Evolutionary conservation across 768 basidiomycete species (phyloP), one percentile per base, ranked within the genome.

Genomic region (Chalciporus pseudorubinellus): DNA sequence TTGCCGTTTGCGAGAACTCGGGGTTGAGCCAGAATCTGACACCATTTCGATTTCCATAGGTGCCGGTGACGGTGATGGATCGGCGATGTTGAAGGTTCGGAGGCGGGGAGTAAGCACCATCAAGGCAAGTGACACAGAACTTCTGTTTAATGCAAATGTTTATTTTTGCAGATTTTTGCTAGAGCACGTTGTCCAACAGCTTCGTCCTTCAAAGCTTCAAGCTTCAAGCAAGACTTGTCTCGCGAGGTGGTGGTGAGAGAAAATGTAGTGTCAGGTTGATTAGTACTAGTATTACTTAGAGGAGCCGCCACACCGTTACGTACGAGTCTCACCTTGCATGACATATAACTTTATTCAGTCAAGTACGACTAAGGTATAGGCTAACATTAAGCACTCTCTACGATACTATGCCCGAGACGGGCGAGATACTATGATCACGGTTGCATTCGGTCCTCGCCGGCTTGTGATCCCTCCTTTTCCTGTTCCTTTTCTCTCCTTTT

Each of bases 81-180:
- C 65, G 24, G 53, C 46, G 54, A 63, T 68, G 57, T 69, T 63
- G 57, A 61, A 67, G 16, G 63, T 70, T 58, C 69, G 68, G 55
- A 69, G 67, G 46, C 68, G 68, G 19, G 68, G 68, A 33, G 68
- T 70, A 40, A 71, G 59, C 48, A 71, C 68, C 69, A 69, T 71
- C 58, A 53, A 52, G 54, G 55, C 36, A 48, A 48, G 43, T 52
- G 41, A 47, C 31, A 44, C 56, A 46, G 53, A 14, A 45, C 24
- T 48, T 53, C 57, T 34, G 53, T 46, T 40, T 40, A 45, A 46
- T 42, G 40, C 48, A 50, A 26, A 47, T 65, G 51, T 55, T 59
- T 52, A 56, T 58, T 53, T 61, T 56, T 42, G 46, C 46, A 58
- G 24, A 56, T 58, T 53, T 61, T 56, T 42, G 46, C 46, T 60